Base-by-base conservation (phyloP, 768 basidiomycete species). In the Leccinum disarticulatum region DNA sequence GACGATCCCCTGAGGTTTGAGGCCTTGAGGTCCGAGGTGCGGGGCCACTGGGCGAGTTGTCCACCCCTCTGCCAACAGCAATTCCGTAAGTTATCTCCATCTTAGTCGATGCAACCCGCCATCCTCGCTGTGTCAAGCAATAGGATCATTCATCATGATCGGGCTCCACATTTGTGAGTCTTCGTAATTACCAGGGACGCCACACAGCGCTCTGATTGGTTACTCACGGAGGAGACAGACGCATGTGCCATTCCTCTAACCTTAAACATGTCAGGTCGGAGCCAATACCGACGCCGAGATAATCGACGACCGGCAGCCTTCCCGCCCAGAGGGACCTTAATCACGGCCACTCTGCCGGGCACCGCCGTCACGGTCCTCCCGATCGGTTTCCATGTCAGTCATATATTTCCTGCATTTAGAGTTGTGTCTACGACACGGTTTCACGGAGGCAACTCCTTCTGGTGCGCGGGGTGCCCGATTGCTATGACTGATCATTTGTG, bases 151-250 rank as follows among this genome's bases (percentile, higher is more conserved):
- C 60, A 70, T 57, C 64, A 62, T 53, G 64, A 62, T 58, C 36
- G 56, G 56, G 63, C 60, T 62, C 73, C 62, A 55, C 64, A 64
- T 60, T 48, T 62, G 61, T 38, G 52, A 27, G 56, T 55, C 66
- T 52, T 67, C 65, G 61, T 68, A 67, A 66, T 66, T 43, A 41
- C 63, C 61, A 70, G 72, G 66, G 61, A 55, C 59, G 57, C 63
- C 60, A 59, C 67, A 57, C 63, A 66, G 50, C 54, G 46, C 53
- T 60, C 60, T 59, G 62, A 70, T 68, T 63, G 64, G 63, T 57
- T 53, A 54, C 43, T 54, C 56, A 57, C 61, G 67, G 71, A 66
- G 61, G 60, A 65, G 62, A 64, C 64, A 66, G 64, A 64, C 43
- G 51, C 57, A 60, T 66, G 53, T 28, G n/a, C 27, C 52, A 50